phyloP scores from a whole-genome alignment of 2,329 filamentous ascomycete species.

The Alternaria sp. region DNA sequence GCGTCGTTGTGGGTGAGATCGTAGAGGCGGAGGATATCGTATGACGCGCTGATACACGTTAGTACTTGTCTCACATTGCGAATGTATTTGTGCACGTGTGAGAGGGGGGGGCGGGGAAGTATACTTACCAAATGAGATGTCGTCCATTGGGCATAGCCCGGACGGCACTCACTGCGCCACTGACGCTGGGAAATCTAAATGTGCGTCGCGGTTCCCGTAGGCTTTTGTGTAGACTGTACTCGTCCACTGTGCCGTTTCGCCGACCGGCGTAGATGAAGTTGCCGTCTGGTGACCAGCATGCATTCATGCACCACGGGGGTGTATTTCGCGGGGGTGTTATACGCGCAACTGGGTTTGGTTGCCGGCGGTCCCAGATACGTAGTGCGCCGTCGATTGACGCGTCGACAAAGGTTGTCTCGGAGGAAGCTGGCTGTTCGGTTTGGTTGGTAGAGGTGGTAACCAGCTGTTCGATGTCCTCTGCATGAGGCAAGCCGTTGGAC shows the following conservation, averaged over 20 bases:
- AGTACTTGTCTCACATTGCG: conserved; percentile 18
- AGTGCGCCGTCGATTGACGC: conserved; percentile 87
- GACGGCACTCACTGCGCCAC: conserved; percentile 87
- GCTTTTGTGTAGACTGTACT: conserved; percentile 85
- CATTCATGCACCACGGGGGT: conserved; percentile 97
- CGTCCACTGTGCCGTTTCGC: conserved; percentile 91
- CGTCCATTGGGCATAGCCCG: conserved; percentile 90
- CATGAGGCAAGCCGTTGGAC: conserved; percentile 61
- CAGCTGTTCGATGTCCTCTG: conserved; percentile 55
- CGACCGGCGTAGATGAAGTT: conserved; percentile 94
- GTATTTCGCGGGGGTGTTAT: conserved; percentile 77
- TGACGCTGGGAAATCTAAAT: conserved; percentile 88
- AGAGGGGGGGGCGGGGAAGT: background rate
- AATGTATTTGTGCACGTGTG: conserved; percentile 4
- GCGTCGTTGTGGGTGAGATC: conserved; percentile 72
- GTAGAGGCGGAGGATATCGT: conserved; percentile 93
- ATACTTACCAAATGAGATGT: conserved; percentile 80
- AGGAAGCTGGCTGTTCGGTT: conserved; percentile 60
- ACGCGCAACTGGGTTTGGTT: conserved; percentile 77
- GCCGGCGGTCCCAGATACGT: conserved; percentile 90
- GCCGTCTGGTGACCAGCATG: conserved; percentile 94
- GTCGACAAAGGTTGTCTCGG: conserved; percentile 83
- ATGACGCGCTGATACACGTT: conserved; percentile 70
- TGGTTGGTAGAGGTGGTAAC: conserved; percentile 38
- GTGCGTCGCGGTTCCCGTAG: conserved; percentile 77